These are phyloP conservation scores for Heritiera littoralis DNA, from an alignment of 345 rosid genomes.

Conservation along the genomic window DNA sequence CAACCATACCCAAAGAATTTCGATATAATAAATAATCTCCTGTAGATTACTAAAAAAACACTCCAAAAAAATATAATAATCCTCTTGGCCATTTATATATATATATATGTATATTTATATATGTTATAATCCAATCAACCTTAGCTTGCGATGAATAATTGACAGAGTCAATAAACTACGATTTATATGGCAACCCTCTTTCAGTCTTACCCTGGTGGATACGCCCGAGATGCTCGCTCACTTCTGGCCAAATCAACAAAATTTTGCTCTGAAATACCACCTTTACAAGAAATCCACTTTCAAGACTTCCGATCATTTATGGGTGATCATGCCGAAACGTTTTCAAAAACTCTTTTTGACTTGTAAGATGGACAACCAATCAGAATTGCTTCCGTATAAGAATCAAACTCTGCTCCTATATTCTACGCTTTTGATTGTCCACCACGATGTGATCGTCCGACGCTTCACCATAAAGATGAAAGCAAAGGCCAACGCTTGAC, in stretches of 20 bases:
- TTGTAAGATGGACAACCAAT: too few species aligned
- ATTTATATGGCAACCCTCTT: conserved; percentile 97
- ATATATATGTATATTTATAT: too few species aligned
- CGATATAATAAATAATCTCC: background rate
- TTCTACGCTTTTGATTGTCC: too few species aligned
- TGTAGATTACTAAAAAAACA: background rate
- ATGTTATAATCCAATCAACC: conserved; percentile 39
- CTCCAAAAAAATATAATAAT: conserved; percentile 1
- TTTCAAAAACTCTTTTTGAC: too few species aligned
- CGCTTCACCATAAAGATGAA: too few species aligned
- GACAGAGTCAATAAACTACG: conserved; percentile 92
- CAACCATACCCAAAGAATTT: background rate
- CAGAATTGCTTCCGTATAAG: too few species aligned
- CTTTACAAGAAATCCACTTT: background rate
- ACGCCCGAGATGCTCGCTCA: conserved; percentile 91
- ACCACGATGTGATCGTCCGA: too few species aligned
- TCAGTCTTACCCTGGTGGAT: conserved; percentile 85
- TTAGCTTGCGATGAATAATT: conserved; percentile 93
- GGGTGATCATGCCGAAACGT: too few species aligned
- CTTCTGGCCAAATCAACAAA: conserved; percentile 97
- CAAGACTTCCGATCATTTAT: too few species aligned
- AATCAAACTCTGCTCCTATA: too few species aligned
- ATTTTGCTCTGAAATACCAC: conserved; percentile 51
- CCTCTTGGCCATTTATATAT: too few species aligned
- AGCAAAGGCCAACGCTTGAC: too few species aligned